These are phyloP conservation scores for Allium cepa DNA, from an alignment of 106 monocot genomes.

Conservation along the genomic window DNA sequence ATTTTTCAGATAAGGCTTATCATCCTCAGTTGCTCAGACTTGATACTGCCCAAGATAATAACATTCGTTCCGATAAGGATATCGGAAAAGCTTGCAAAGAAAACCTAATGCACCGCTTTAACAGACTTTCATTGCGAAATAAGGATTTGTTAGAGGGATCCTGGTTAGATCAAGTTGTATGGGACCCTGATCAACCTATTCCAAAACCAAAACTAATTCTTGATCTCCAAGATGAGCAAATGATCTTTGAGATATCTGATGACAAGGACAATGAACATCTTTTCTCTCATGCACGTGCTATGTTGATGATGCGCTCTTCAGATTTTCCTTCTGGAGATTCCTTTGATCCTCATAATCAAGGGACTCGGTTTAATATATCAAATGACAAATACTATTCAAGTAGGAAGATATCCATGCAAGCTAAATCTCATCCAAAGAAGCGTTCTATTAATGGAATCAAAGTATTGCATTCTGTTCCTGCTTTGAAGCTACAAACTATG, in stretches of 20 bases:
- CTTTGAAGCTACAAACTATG: slow-evolving; percentile 89
- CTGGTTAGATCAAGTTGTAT: slow-evolving; percentile 84
- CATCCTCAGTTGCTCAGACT: slow-evolving; percentile 30
- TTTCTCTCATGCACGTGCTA: slow-evolving; percentile 63
- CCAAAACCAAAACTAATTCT: slow-evolving; percentile 86
- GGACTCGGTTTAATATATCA: slow-evolving; percentile 73
- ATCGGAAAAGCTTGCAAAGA: slow-evolving; percentile 9
- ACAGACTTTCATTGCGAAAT: slow-evolving; percentile 56
- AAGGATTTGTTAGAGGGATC: slow-evolving; percentile 71
- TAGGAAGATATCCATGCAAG: slow-evolving; percentile 65
- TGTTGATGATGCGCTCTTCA: slow-evolving; percentile 41
- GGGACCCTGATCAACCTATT: slow-evolving; percentile 55
- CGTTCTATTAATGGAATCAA: slow-evolving; percentile 59
- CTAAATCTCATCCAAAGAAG: slow-evolving; percentile 86
- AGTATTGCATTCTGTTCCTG: slow-evolving; percentile 87
- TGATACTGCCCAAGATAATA: slow-evolving; percentile 16
- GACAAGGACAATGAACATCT: slow-evolving; percentile 42
- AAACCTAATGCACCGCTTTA: slow-evolving; percentile 25
- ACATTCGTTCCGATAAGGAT: slow-evolving; percentile 14
- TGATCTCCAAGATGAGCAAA: slow-evolving; percentile 91
- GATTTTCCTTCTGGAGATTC: slow-evolving; percentile 27
- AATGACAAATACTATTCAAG: slow-evolving; percentile 95
- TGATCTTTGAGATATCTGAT: slow-evolving; percentile 89
- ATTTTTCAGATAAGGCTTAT: slow-evolving; percentile 12
- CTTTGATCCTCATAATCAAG: slow-evolving; percentile 36